Conservation (phyloP, 306 rosid species). For the Trifolium dubium region DNA sequence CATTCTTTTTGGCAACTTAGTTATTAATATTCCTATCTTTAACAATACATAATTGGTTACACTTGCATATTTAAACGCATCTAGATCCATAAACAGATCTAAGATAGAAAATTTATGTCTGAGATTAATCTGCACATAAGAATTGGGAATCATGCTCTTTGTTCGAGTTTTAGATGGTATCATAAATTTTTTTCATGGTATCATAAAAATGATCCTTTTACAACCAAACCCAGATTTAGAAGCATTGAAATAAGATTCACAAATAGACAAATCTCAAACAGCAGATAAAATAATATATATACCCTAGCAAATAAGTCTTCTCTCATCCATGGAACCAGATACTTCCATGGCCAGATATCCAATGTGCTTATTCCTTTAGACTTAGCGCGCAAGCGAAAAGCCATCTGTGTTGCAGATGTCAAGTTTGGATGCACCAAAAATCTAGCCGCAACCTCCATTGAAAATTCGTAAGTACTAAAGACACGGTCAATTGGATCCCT, state of each 20-base stretch:
- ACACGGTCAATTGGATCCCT: constrained; percentile 93
- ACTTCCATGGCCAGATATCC: constrained; percentile 99
- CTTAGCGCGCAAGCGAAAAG: constrained; percentile 64
- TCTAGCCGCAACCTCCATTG: constrained; percentile 97
- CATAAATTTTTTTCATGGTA: neutral
- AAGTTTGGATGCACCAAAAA: constrained; percentile 97
- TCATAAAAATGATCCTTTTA: constrained; percentile 20
- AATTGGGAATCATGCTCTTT: constrained; percentile 25
- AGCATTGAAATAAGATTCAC: constrained; percentile 13
- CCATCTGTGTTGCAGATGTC: constrained; percentile 79
- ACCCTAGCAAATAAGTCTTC: constrained; percentile 89
- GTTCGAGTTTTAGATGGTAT: neutral
- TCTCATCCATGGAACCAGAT: constrained; percentile 98
- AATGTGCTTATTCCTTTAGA: constrained; percentile 82
- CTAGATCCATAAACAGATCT: constrained; percentile 13
- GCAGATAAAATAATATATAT: constrained; percentile 35
- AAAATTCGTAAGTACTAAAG: constrained; percentile 89
- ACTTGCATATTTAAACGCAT: constrained; percentile 32
- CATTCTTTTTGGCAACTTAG: constrained; percentile 26
- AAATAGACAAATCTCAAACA: constrained; percentile 3
- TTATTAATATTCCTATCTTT: constrained; percentile 31
- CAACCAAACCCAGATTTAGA: constrained; percentile 11
- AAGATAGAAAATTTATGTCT: constrained; percentile 32
- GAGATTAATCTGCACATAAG: constrained; percentile 26
- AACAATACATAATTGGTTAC: constrained; percentile 17